Evolutionary conservation across 116 monocot genomes (phyloP).

Genomic region (Cymodocea nodosa): DNA sequence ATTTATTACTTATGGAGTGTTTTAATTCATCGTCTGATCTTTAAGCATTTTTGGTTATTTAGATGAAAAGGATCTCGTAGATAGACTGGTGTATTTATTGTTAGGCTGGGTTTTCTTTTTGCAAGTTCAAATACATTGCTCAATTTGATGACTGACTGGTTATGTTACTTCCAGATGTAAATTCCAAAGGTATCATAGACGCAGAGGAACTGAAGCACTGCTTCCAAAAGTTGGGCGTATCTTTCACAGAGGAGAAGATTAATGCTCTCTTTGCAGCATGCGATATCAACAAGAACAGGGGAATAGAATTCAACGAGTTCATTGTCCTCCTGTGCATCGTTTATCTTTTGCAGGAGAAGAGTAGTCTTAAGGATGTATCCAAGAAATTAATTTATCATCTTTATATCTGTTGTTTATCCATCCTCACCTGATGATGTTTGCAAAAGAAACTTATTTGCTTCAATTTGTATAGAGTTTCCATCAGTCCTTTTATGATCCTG

Average conservation of each 20-base stretch:
- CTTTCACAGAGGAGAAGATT: slow-evolving; percentile 47
- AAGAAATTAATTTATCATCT: background rate
- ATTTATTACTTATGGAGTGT: too few species aligned
- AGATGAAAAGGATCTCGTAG: too few species aligned
- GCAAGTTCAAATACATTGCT: too few species aligned
- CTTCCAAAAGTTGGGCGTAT: slow-evolving; percentile 48
- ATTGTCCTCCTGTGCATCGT: slow-evolving; percentile 78
- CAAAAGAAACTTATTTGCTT: background rate
- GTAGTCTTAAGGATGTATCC: slow-evolving; percentile 46
- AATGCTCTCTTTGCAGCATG: slow-evolving; percentile 52
- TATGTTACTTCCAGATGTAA: slow-evolving; percentile 34
- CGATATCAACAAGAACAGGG: slow-evolving; percentile 54
- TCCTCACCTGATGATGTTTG: too few species aligned
- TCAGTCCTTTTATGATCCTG: too few species aligned
- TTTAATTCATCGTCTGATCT: too few species aligned
- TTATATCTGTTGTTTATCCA: background rate
- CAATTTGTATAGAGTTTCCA: background rate
- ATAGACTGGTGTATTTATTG: too few species aligned
- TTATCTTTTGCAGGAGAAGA: slow-evolving; percentile 56
- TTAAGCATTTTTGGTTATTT: too few species aligned
- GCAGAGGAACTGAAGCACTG: slow-evolving; percentile 50
- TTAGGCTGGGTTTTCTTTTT: too few species aligned
- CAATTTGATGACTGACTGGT: too few species aligned
- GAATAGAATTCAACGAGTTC: slow-evolving; percentile 78
- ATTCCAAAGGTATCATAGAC: slow-evolving; percentile 61